Percentiles rank a stretch among this genome's conserved stretches.
phyloP scores from a whole-genome alignment of 169 alveolate genomes.

The Cryptosporidium parvum region DNA sequence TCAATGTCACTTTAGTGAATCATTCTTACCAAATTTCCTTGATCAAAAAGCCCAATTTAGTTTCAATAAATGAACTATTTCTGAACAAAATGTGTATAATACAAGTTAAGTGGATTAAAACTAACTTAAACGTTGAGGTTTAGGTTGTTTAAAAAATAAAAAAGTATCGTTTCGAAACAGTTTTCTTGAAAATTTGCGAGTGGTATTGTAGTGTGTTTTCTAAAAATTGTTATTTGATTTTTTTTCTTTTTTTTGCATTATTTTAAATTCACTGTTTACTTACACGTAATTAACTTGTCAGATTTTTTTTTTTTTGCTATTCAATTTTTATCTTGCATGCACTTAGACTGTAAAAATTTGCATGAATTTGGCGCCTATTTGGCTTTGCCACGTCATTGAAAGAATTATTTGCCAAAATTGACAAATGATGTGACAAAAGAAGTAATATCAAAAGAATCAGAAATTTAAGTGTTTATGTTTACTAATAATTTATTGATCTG shows the following conservation, averaged over 20 bases:
- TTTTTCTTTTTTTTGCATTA: not conserved
- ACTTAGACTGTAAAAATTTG: not conserved
- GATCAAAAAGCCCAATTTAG: not conserved
- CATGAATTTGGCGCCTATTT: not conserved
- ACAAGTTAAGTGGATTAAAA: not conserved
- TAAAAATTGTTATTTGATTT: conserved; percentile 1
- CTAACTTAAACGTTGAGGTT: conserved; percentile 74
- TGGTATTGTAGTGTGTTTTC: conserved; percentile 12
- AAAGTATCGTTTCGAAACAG: not conserved
- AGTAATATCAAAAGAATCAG: too few relatives aligned
- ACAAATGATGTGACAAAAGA: not conserved
- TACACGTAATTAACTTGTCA: not conserved
- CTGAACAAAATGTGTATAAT: not conserved
- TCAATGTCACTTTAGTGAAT: conserved; percentile 8
- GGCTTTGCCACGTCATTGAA: conserved; percentile 1
- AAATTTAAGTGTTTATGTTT: too few relatives aligned
- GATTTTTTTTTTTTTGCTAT: not conserved
- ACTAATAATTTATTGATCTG: not conserved
- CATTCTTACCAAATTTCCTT: not conserved
- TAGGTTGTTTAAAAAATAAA: conserved; percentile 28
- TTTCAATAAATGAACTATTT: not conserved
- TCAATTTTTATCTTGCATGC: not conserved
- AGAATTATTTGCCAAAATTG: conserved; percentile 1
- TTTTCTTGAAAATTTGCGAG: conserved; percentile 1
- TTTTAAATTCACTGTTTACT: not conserved